Conservation (phyloP, 139 green algal species). For the Axilococcus clingmanii region DNA sequence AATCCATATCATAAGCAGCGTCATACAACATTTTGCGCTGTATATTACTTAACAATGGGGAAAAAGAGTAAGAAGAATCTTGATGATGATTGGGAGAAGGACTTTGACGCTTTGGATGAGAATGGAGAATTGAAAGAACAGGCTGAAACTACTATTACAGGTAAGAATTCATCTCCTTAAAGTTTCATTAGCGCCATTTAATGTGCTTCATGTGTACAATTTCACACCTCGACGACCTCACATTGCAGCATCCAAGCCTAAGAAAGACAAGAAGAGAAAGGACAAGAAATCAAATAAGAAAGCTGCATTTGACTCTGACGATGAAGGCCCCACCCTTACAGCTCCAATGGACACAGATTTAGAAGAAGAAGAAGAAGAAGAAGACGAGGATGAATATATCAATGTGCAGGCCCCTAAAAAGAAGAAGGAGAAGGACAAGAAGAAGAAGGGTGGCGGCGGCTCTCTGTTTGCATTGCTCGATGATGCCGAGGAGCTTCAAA, state of each 20-base stretch:
- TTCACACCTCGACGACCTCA: background rate
- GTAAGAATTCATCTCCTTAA: background rate
- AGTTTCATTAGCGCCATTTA: background rate
- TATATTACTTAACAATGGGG: constrained; percentile 4
- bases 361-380: constrained; percentile 9
- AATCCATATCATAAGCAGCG: background rate
- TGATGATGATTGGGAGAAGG: constrained; percentile 12
- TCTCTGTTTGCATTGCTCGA: constrained; percentile 21
- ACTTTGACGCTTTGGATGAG: constrained; percentile 15
- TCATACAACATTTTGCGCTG: background rate
- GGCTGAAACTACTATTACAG: background rate
- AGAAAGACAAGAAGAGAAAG: constrained; percentile 6
- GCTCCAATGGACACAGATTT: background rate
- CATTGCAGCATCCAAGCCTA: background rate
- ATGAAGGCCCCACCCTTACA: background rate
- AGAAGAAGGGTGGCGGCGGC: constrained; percentile 57
- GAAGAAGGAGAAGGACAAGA: constrained; percentile 51
- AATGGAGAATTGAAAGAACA: constrained; percentile 1
- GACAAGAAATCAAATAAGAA: constrained; percentile 1
- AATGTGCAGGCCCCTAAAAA: constrained; percentile 11
- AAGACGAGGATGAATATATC: background rate
- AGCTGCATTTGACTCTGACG: background rate
- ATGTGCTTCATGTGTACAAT: background rate
- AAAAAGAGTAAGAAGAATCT: constrained; percentile 9
- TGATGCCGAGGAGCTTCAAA: constrained; percentile 44